These are phyloP conservation scores for Giardia muris DNA, from an alignment of 208 protist species.

Conservation along the genomic window DNA sequence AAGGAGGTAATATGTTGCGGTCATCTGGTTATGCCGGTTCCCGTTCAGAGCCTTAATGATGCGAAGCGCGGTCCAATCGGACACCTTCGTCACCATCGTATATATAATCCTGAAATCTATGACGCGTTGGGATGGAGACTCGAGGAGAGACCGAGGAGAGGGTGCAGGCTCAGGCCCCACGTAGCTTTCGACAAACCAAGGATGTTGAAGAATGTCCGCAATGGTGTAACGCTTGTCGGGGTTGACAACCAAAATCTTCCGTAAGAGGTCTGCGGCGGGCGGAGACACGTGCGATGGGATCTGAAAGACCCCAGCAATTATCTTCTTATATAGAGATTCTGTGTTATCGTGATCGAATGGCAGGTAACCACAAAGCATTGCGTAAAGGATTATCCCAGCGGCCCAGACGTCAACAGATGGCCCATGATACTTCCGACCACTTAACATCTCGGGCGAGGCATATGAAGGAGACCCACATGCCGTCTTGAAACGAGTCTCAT, in stretches of 20 bases:
- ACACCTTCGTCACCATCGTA: background rate
- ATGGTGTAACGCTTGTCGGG: constrained; percentile 54
- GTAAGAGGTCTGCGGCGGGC: constrained; percentile 47
- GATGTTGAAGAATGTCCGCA: constrained; percentile 49
- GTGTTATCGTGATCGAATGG: constrained; percentile 71
- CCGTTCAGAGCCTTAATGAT: constrained; percentile 27
- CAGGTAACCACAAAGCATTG: constrained; percentile 65
- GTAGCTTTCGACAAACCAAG: constrained; percentile 40
- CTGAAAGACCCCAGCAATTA: constrained; percentile 61
- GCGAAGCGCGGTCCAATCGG: background rate
- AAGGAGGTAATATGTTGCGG: constrained; percentile 37
- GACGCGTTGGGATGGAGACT: background rate
- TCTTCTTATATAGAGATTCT: constrained; percentile 66
- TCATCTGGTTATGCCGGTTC: constrained; percentile 36
- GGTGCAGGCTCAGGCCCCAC: background rate
- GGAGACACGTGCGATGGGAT: constrained; percentile 24
- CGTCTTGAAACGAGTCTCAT: constrained; percentile 57
- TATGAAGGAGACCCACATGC: constrained; percentile 76
- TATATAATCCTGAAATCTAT: constrained; percentile 6
- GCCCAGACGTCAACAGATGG: constrained; percentile 73
- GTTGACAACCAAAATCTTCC: constrained; percentile 54
- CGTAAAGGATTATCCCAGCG: constrained; percentile 74
- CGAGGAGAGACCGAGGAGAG: too few species aligned
- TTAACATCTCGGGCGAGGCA: constrained; percentile 71
- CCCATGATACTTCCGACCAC: constrained; percentile 64